Evolutionary conservation across 306 rosid species (phyloP).

Genomic region (Vigna trinervia): DNA sequence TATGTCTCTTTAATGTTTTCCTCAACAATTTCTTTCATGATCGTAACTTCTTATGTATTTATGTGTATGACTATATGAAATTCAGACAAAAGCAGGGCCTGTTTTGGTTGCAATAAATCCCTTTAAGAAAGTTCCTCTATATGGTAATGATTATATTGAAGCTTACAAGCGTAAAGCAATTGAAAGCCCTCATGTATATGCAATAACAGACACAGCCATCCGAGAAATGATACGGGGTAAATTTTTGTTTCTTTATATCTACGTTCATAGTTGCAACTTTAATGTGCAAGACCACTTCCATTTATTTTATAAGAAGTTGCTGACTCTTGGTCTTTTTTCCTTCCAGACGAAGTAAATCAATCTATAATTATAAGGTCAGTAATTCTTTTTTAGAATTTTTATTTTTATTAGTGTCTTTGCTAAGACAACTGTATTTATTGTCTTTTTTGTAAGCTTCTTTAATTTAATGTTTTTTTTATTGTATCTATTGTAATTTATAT

Average conservation of each 20-base stretch:
- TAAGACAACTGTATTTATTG: neutral
- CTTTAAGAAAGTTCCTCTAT: constrained; percentile 85
- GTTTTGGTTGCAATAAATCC: constrained; percentile 96
- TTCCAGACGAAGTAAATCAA: constrained; percentile 95
- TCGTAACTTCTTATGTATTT: constrained; percentile 17
- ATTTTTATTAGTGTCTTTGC: constrained; percentile 15
- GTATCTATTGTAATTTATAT: neutral
- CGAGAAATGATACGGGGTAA: constrained; percentile 91
- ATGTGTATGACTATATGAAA: constrained; percentile 39
- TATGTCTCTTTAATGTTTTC: constrained; percentile 29
- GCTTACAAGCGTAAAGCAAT: constrained; percentile 77
- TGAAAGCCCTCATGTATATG: constrained; percentile 92
- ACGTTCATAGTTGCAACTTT: constrained; percentile 24
- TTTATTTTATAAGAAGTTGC: constrained; percentile 48
- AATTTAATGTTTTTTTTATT: neutral
- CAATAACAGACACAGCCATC: constrained; percentile 91
- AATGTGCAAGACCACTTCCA: constrained; percentile 33
- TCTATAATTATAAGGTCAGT: constrained; percentile 91
- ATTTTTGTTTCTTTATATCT: constrained; percentile 7
- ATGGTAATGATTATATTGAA: constrained; percentile 81
- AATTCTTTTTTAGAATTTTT: constrained; percentile 1
- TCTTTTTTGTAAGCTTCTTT: constrained; percentile 19
- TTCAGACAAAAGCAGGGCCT: constrained; percentile 95
- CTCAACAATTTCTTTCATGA: constrained; percentile 14
- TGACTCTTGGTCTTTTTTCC: constrained; percentile 47